phyloP scores from a whole-genome alignment of 73 alveolate species.

The Paramecium bursaria region DNA sequence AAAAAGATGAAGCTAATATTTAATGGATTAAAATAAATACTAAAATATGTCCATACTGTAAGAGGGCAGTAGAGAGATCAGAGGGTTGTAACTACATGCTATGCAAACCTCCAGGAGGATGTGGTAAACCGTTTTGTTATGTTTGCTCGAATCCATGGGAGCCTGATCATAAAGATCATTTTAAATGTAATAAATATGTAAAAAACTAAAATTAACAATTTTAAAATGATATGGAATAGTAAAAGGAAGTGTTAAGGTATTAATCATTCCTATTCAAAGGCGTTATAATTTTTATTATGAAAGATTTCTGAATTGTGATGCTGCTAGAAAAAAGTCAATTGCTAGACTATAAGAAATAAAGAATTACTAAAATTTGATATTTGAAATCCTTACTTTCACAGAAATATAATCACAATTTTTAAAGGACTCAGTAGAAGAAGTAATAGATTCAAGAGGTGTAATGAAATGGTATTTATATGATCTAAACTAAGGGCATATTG shows the following conservation, averaged over 20 bases:
- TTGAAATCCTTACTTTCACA: background rate
- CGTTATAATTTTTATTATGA: slow-evolving; percentile 70
- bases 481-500: slow-evolving; percentile 25
- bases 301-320: slow-evolving; percentile 69
- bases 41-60: slow-evolving; percentile 79
- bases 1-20: slow-evolving; percentile 71
- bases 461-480: slow-evolving; percentile 49
- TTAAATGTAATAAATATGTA: slow-evolving; percentile 73
- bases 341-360: background rate
- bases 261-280: too few species aligned
- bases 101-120: slow-evolving; percentile 76
- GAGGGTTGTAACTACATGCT: slow-evolving; percentile 80
- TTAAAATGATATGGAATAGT: slow-evolving; percentile 61
- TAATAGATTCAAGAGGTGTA: slow-evolving; percentile 37
- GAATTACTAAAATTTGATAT: background rate
- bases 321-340: slow-evolving; percentile 28
- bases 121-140: slow-evolving; percentile 84
- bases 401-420: slow-evolving; percentile 9
- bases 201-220: slow-evolving; percentile 41
- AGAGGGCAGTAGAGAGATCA: slow-evolving; percentile 75
- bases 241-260: slow-evolving; percentile 54
- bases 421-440: background rate
- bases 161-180: slow-evolving; percentile 76
- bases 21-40: slow-evolving; percentile 76
- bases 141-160: slow-evolving; percentile 81